Percentiles rank a stretch among this genome's conserved stretches.
Conservation (phyloP, 371 early-diverging fungal genomes). For the Fennellomyces sp. region DNA sequence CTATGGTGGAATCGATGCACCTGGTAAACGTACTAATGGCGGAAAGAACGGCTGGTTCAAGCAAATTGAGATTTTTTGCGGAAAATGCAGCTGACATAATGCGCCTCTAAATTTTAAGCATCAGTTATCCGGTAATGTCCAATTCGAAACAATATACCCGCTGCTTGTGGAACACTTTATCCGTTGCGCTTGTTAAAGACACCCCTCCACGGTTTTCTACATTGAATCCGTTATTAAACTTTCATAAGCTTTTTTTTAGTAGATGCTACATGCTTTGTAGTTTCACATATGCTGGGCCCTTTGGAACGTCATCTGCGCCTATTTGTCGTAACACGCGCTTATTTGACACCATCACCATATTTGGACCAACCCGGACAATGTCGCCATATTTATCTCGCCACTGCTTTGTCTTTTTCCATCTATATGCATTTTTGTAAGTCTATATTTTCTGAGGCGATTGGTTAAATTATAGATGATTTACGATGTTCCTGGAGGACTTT, state of each 20-base stretch:
- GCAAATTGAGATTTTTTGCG: slow-evolving; percentile 33
- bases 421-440: neutral
- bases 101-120: slow-evolving; percentile 24
- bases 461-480: slow-evolving; percentile 9
- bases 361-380: slow-evolving; percentile 17
- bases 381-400: slow-evolving; percentile 25
- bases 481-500: slow-evolving; percentile 18
- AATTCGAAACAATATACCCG: slow-evolving; percentile 12
- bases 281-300: slow-evolving; percentile 6
- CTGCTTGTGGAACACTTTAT: slow-evolving; percentile 31
- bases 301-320: slow-evolving; percentile 12
- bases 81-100: slow-evolving; percentile 48
- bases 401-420: neutral
- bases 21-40: slow-evolving; percentile 16
- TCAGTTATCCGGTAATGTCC: neutral
- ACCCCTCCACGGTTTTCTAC: slow-evolving; percentile 7
- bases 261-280: neutral
- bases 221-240: no score
- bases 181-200: slow-evolving; percentile 30
- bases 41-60: slow-evolving; percentile 33
- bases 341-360: slow-evolving; percentile 16
- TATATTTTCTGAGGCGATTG: neutral
- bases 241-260: no score
- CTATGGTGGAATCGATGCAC: slow-evolving; percentile 19
- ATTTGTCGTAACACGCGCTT: slow-evolving; percentile 30